phyloP scores from a whole-genome alignment of 345 rosid species.

The Rhodomyrtus tomentosa region DNA sequence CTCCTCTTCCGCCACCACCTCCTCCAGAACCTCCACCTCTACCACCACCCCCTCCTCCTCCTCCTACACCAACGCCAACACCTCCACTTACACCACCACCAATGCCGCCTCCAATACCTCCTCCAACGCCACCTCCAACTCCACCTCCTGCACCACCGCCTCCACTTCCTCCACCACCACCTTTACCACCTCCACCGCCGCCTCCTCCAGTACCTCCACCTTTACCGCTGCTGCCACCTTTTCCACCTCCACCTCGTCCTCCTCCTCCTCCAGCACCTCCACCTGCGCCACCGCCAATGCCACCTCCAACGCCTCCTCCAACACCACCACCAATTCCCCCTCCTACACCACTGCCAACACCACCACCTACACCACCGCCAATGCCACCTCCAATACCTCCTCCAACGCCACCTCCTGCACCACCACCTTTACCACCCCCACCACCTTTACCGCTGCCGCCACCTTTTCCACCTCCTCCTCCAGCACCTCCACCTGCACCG shows the following conservation, averaged over 20 bases:
- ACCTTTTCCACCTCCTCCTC: neutral
- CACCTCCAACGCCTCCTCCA: neutral
- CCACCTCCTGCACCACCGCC: neutral
- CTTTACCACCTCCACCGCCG: neutral
- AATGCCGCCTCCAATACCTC: neutral
- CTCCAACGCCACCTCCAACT: neutral
- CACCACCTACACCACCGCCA: neutral
- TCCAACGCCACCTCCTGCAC: neutral
- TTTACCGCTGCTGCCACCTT: neutral
- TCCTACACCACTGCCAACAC: neutral
- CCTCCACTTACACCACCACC: neutral
- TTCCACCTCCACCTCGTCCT: neutral
- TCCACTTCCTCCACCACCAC: neutral
- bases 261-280: neutral
- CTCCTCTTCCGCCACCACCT: neutral
- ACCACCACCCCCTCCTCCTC: neutral
- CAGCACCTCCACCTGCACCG: neutral
- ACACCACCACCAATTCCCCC: neutral
- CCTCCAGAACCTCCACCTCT: neutral
- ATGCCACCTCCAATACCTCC: neutral
- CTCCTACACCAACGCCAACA: neutral
- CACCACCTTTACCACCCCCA: neutral
- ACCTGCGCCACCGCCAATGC: neutral
- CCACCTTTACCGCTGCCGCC: constrained; percentile 6
- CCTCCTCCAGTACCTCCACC: neutral